Evolutionary conservation across 208 protist species (phyloP).

Genomic region (Leishmania gerbilli): DNA sequence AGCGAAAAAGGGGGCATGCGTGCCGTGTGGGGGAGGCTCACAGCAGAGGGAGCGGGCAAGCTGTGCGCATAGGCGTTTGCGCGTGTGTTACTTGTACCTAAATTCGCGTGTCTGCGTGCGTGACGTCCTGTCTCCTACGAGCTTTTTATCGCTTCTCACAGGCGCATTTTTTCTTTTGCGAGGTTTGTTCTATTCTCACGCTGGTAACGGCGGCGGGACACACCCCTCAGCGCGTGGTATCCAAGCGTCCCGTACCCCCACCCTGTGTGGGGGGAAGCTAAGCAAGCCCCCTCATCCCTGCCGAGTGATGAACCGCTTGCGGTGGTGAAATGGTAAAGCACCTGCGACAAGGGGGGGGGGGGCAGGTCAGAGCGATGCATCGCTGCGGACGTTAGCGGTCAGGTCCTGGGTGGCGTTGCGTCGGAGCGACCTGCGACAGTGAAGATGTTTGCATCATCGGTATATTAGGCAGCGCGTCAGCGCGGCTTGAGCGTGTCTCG

Average conservation of each 20-base stretch:
- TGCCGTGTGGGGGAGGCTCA: neutral
- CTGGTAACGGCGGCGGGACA: neutral
- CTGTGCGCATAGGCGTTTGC: neutral
- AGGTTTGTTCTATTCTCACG: no score
- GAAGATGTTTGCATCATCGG: neutral
- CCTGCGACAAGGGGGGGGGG: neutral
- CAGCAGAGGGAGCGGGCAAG: neutral
- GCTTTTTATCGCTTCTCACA: neutral
- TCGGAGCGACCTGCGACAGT: neutral
- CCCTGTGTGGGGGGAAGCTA: neutral
- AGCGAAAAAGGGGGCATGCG: neutral
- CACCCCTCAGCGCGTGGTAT: neutral
- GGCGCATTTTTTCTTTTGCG: neutral
- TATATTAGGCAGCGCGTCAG: neutral
- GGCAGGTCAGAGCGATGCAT: neutral
- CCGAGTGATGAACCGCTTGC: neutral
- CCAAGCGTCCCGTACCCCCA: no score
- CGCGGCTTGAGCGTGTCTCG: neutral
- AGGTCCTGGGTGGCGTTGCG: neutral
- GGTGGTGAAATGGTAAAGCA: neutral
- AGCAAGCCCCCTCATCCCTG: neutral
- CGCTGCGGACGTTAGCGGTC: neutral
- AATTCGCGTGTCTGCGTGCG: neutral
- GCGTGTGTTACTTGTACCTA: neutral
- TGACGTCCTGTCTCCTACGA: neutral